A percentile compares a stretch with the other conserved stretches of the same genome.
Evolutionary conservation across 2,329 filamentous ascomycete genomes (phyloP).

Genomic region (Trichophaea hybrida): DNA sequence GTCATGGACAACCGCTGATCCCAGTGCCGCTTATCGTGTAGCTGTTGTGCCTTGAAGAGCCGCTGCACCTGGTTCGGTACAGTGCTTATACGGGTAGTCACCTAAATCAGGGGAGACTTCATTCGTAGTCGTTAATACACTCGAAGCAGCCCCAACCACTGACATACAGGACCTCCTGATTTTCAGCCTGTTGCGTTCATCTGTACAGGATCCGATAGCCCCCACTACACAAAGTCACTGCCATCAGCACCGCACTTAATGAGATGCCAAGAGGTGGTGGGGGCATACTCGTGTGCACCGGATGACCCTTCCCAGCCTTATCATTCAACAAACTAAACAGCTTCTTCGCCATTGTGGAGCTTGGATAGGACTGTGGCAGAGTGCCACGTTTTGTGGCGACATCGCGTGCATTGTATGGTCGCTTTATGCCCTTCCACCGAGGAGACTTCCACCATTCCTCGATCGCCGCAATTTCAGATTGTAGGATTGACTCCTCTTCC

Average conservation of each 20-base stretch:
- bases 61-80: conserved; percentile 96
- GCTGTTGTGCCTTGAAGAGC: conserved; percentile 86
- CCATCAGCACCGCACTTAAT: not conserved
- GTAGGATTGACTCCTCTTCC: conserved; percentile 66
- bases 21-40: conserved; percentile 95
- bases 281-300: conserved; percentile 69
- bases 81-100: conserved; percentile 97
- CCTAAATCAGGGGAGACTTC: conserved; percentile 96
- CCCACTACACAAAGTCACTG: conserved; percentile 51
- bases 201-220: conserved; percentile 94
- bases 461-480: conserved; percentile 70
- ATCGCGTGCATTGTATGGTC: conserved; percentile 79
- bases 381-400: conserved; percentile 87
- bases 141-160: conserved; percentile 95
- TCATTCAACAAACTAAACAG: conserved; percentile 79
- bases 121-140: conserved; percentile 81
- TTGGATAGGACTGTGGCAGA: conserved; percentile 74
- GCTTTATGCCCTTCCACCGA: conserved; percentile 75
- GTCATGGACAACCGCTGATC: conserved; percentile 67
- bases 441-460: conserved; percentile 81
- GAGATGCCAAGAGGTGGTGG: not conserved
- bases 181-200: conserved; percentile 97
- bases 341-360: conserved; percentile 88
- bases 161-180: conserved; percentile 91
- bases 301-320: conserved; percentile 61